phyloP scores from a whole-genome alignment of 169 alveolate species.

The Eimeria maxima region DNA sequence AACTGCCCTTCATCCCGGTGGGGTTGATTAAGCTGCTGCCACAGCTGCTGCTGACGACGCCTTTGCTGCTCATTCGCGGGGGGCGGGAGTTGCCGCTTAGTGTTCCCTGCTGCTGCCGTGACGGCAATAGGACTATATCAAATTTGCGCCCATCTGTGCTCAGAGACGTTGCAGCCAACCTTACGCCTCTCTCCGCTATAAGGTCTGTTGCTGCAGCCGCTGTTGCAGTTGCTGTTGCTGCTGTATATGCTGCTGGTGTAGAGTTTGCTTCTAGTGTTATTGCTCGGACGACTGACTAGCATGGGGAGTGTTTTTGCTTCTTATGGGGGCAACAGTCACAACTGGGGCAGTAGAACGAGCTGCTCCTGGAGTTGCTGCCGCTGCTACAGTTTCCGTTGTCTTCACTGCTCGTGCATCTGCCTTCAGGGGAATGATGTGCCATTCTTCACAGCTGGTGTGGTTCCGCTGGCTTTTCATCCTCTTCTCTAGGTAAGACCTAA shows the following conservation, averaged over 20 bases:
- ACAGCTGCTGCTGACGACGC: neutral
- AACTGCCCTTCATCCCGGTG: neutral
- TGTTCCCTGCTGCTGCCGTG: neutral
- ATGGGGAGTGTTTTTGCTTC: neutral
- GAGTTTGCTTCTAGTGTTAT: neutral
- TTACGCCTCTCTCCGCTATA: constrained; percentile 1
- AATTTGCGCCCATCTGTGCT: neutral
- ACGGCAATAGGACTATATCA: neutral
- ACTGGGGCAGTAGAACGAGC: neutral
- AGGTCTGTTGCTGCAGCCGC: neutral
- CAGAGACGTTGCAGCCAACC: constrained; percentile 62
- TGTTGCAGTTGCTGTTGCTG: constrained; percentile 17
- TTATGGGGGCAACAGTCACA: neutral
- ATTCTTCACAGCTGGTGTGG: constrained; percentile 78
- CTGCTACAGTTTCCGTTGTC: neutral
- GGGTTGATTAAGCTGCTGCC: neutral
- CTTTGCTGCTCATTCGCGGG: no score
- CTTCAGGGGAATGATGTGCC: constrained; percentile 71
- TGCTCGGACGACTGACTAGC: no score
- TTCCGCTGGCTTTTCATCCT: constrained; percentile 77
- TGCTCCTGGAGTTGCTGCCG: constrained; percentile 14
- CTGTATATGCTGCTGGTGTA: neutral
- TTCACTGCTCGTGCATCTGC: neutral
- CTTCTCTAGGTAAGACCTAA: constrained; percentile 60
- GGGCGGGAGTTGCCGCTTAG: neutral